Conservation (phyloP, 73 alveolate species). For the Paramecium primaurelia region DNA sequence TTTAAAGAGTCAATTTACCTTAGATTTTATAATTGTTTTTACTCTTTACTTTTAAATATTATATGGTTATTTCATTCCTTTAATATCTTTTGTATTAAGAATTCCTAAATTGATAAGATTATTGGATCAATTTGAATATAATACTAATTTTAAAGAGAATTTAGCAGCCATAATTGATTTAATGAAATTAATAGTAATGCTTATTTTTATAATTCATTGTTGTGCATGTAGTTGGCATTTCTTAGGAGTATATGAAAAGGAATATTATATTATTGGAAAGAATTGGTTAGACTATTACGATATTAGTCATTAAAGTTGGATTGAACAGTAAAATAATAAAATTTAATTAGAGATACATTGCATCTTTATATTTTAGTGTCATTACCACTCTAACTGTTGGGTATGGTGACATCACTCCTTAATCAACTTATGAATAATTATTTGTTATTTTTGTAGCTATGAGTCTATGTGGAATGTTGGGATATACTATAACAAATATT, state of each 20-base stretch:
- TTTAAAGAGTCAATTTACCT: background rate
- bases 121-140: constrained; percentile 11
- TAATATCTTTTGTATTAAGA: background rate
- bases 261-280: background rate
- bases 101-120: background rate
- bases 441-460: constrained; percentile 38
- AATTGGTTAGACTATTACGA: constrained; percentile 41
- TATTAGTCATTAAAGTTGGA: constrained; percentile 12
- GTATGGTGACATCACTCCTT: constrained; percentile 57
- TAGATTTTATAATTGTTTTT: background rate
- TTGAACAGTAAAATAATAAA: background rate
- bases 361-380: constrained; percentile 51
- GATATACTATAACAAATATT: constrained; percentile 33
- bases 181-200: background rate
- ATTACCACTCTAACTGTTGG: constrained; percentile 57
- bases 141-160: background rate
- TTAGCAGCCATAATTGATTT: constrained; percentile 24
- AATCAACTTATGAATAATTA: background rate
- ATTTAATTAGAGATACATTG: constrained; percentile 29
- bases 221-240: constrained; percentile 62
- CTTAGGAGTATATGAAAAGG: constrained; percentile 13
- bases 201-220: constrained; percentile 12
- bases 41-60: background rate
- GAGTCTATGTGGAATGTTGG: constrained; percentile 49
- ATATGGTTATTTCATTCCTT: background rate